These are phyloP conservation scores for Wickerhamiella qilinensis DNA, from an alignment of 805 yeast genomes.

Conservation along the genomic window DNA sequence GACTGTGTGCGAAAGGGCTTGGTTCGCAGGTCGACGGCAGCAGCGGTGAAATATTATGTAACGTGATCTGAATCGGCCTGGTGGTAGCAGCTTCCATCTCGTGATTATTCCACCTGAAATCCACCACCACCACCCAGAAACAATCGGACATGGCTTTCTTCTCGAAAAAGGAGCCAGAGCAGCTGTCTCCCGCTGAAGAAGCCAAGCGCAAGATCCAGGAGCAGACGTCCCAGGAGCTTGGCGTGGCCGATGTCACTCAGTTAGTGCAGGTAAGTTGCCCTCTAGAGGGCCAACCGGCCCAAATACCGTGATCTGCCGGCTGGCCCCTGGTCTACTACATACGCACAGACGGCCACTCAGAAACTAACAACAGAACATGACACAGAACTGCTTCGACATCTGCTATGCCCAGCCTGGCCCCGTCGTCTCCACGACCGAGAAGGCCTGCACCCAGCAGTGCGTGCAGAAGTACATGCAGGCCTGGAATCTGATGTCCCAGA, in stretches of 20 bases:
- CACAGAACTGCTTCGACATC: slow-evolving; percentile 73
- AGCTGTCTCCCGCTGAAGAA: not conserved
- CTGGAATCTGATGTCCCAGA: slow-evolving; percentile 43
- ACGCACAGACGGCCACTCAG: no score
- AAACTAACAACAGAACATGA: slow-evolving; percentile 39
- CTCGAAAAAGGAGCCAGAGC: not conserved
- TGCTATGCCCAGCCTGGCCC: slow-evolving; percentile 53
- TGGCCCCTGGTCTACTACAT: no score
- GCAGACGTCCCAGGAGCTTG: slow-evolving; percentile 67
- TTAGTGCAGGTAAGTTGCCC: slow-evolving; percentile 39
- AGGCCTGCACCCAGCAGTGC: slow-evolving; percentile 59
- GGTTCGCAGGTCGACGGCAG: no score
- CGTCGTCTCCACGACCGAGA: slow-evolving; percentile 34
- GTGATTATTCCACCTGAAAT: no score
- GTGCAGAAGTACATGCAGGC: slow-evolving; percentile 77
- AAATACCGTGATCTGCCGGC: no score
- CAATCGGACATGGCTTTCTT: not conserved
- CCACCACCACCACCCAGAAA: no score
- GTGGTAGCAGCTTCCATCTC: no score
- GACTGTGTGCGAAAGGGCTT: no score
- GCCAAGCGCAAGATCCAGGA: slow-evolving; percentile 10
- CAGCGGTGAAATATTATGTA: no score
- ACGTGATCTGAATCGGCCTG: no score
- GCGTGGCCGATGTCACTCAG: slow-evolving; percentile 82
- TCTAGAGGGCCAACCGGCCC: not conserved